These are phyloP conservation scores for Exophiala lecanii-corni DNA, from an alignment of 2,329 filamentous ascomycete genomes.

Conservation along the genomic window DNA sequence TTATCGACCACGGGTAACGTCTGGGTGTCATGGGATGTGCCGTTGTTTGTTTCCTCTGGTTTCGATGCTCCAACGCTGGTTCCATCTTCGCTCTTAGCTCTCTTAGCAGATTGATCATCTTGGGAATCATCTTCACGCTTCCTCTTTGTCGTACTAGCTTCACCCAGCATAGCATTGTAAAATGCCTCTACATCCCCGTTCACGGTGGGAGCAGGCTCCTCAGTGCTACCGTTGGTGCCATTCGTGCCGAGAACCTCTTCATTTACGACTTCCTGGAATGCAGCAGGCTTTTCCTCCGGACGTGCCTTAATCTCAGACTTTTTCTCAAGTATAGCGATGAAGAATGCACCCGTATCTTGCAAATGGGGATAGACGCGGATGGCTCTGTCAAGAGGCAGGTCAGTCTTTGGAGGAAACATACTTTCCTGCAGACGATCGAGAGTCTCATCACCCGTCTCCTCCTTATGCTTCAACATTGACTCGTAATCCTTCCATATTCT, in stretches of 20 bases:
- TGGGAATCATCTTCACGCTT: constrained; percentile 20
- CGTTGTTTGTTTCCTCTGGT: too few relatives aligned
- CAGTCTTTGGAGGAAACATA: constrained; percentile 73
- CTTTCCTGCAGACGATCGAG: constrained; percentile 67
- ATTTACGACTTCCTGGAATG: constrained; percentile 28
- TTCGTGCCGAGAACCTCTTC: constrained; percentile 37
- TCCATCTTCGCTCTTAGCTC: constrained; percentile 20
- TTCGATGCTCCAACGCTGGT: too few relatives aligned
- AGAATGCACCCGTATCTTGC: constrained; percentile 96
- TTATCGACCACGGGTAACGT: too few relatives aligned
- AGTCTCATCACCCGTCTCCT: constrained; percentile 52
- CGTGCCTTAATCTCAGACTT: constrained; percentile 75
- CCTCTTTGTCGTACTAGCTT: constrained; percentile 17
- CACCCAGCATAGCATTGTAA: constrained; percentile 34
- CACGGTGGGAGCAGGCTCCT: constrained; percentile 25
- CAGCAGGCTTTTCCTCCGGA: constrained; percentile 52
- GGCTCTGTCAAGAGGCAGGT: constrained; percentile 77
- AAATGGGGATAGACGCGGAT: constrained; percentile 92
- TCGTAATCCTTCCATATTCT: constrained; percentile 77
- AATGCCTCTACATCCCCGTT: constrained; percentile 28
- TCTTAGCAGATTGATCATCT: constrained; percentile 12
- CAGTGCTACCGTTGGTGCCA: constrained; percentile 25
- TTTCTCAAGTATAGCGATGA: constrained; percentile 94
- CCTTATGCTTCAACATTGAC: constrained; percentile 65
- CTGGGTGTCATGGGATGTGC: too few relatives aligned